Conservation (phyloP, 768 basidiomycete species). For the Zangia roseola region DNA sequence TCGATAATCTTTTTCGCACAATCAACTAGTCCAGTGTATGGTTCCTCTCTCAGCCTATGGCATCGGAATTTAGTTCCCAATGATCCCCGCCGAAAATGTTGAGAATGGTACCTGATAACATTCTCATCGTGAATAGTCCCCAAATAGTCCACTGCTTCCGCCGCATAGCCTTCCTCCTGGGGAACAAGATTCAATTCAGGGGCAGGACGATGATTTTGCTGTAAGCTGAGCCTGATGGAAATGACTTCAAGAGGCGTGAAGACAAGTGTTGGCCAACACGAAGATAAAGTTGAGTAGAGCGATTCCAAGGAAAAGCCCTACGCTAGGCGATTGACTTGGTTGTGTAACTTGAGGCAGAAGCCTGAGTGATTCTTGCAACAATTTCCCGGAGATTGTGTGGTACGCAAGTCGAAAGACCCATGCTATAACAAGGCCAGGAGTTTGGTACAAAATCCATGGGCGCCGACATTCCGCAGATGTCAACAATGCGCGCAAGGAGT, state of each 20-base stretch:
- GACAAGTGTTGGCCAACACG: conserved; percentile 49
- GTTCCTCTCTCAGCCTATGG: conserved; percentile 59
- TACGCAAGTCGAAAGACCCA: conserved; percentile 39
- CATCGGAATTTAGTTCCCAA: neutral
- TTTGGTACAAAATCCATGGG: conserved; percentile 75
- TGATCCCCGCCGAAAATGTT: neutral
- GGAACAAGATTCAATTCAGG: too few species aligned
- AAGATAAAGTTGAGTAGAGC: conserved; percentile 32
- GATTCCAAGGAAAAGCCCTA: conserved; percentile 32
- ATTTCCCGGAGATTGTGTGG: conserved; percentile 37
- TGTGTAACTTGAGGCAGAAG: conserved; percentile 51
- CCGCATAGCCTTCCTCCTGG: conserved; percentile 38
- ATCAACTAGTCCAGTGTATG: conserved; percentile 70
- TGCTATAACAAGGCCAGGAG: conserved; percentile 56
- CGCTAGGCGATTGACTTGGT: conserved; percentile 27
- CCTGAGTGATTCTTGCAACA: conserved; percentile 40
- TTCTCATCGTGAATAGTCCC: conserved; percentile 73
- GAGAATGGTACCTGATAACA: conserved; percentile 63
- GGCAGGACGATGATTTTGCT: conserved; percentile 64
- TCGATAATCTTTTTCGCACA: conserved; percentile 68
- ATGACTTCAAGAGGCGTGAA: conserved; percentile 77
- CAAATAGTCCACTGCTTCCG: conserved; percentile 56
- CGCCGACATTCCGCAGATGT: conserved; percentile 69
- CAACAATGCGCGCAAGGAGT: conserved; percentile 66
- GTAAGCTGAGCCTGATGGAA: conserved; percentile 68